Evolutionary conservation across 163 green algal genomes (phyloP), one percentile per base, ranked within the genome.

Genomic region (Volvox carteri): DNA sequence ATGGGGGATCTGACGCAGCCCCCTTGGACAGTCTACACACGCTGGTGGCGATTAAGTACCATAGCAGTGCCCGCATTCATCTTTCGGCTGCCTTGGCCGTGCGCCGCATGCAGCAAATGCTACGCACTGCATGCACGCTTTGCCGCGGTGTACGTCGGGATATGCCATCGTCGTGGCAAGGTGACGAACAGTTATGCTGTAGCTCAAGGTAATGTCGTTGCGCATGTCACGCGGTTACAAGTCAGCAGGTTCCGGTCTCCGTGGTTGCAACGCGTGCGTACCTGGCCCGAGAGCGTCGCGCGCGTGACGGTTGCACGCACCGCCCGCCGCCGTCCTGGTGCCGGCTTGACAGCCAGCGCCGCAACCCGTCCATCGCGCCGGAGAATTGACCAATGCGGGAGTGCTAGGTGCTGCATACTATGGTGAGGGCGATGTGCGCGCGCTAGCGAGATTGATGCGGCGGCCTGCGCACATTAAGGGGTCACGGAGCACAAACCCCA

Each of bases 301-400:
- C 25, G 44, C 44, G 73, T 42, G 42, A 80, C 0, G 7, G 44
- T 28, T 65, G 44, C n/a, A 11, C 28, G 73, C 11, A 21, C 44
- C 42, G 73, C 25, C 8, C 73, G 73, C 73, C 73, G 73, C 44
- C 73, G 73, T 3, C 44, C 73, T 8, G 44, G 44, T 80, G 73
- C 41, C n/a, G n/a, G n/a, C 44, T n/a, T 80, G 73, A 50, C 41
- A 9, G 73, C 73, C 44, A 30, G n/a, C 5, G 28, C 25, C 4
- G 44, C 2, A 21, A 65, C 73, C 16, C 42, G 73, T 1, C 73
- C 73, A 28, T 42, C 73, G 73, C 65, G 23, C 7, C 33, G 65
- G 30, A 46, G 65, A 30, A 75, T 21, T 33, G 65, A 12, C 33
- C 25, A 23, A 28, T 42, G 65, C 35, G 65, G 30, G 18, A 33